Percentiles rank a stretch among this genome's conserved stretches.
These are phyloP conservation scores for Hypoxylon fragiforme DNA, from an alignment of 495 filamentous ascomycete species.

Conservation along the genomic window DNA sequence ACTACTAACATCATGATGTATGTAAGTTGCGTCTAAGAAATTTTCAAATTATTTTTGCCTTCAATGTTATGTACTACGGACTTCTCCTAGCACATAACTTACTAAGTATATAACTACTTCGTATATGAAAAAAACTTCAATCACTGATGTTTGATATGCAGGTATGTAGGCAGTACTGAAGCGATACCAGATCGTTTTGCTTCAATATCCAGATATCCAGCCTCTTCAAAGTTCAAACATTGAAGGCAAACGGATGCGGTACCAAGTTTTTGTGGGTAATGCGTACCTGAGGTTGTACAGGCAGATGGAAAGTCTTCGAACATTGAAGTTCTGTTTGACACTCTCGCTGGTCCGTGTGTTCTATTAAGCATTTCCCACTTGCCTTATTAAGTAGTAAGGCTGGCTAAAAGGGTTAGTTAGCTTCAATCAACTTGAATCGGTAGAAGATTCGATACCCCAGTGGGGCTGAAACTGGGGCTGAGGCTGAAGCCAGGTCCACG, in stretches of 20 bases:
- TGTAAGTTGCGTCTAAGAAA: no score
- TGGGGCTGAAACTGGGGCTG: background rate
- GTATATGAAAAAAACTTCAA: no score
- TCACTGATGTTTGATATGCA: no score
- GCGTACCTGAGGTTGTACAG: background rate
- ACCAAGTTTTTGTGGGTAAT: background rate
- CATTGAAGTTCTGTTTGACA: no score
- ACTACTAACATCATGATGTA: no score
- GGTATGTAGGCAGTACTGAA: background rate
- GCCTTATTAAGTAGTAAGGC: background rate
- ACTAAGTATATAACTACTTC: background rate
- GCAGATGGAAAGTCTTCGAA: background rate
- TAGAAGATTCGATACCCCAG: slow-evolving; percentile 5
- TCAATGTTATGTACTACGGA: no score
- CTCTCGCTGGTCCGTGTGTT: no score
- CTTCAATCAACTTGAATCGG: background rate
- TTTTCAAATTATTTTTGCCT: no score
- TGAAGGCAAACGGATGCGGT: background rate
- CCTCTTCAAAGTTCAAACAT: background rate
- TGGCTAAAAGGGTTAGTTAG: background rate
- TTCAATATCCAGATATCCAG: no score
- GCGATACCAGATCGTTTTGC: no score
- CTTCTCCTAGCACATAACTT: no score
- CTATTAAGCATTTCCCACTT: background rate
- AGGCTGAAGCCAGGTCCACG: no score